Evolutionary conservation across 1,139 yeast genomes (phyloP).

Genomic region (Saccharomyces hybrid): DNA sequence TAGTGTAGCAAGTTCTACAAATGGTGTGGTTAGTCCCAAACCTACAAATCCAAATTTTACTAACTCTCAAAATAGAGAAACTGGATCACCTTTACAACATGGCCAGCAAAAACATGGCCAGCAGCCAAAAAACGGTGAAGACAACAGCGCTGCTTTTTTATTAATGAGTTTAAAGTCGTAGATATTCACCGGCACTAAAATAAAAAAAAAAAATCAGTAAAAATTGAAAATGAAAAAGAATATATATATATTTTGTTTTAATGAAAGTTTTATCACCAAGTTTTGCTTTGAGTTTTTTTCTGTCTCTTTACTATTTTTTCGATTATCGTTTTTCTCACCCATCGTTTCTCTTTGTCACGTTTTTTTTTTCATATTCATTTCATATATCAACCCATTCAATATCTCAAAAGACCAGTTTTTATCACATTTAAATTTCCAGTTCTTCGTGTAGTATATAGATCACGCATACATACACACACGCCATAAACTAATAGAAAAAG

Average conservation of each 20-base stretch:
- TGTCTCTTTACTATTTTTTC: not conserved
- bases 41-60: constrained; percentile 10
- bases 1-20: constrained; percentile 2
- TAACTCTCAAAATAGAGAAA: constrained; percentile 16
- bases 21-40: constrained; percentile 2
- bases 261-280: not conserved
- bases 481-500: not conserved
- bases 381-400: not conserved
- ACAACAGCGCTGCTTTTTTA: constrained; percentile 26
- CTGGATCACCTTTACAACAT: constrained; percentile 6
- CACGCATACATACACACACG: not conserved
- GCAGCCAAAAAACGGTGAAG: constrained; percentile 13
- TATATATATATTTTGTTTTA: not conserved
- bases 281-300: not conserved
- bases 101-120: constrained; percentile 8
- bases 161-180: constrained; percentile 27
- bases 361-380: not conserved
- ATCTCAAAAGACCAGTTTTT: not conserved
- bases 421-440: not conserved
- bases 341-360: not conserved
- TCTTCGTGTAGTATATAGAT: not conserved
- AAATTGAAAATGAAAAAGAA: not conserved
- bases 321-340: not conserved
- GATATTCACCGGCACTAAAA: not conserved
- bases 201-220: not conserved